Percentiles rank a stretch among this genome's conserved stretches.
Evolutionary conservation across 139 green algal genomes (phyloP).

Genomic region (Diplosphaera chodatii): DNA sequence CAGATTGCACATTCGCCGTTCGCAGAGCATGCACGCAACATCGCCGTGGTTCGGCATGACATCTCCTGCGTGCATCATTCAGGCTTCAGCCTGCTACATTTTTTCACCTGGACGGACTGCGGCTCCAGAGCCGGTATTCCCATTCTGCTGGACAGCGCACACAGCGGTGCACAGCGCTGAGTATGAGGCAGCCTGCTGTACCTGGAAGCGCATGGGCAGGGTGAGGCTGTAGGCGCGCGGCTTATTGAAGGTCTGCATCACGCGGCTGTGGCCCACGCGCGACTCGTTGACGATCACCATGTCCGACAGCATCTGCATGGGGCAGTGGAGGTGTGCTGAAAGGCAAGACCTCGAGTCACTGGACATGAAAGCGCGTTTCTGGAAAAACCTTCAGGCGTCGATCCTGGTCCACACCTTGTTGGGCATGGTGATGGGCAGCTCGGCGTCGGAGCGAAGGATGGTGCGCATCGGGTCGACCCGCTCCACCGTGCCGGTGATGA

Average conservation of each 20-base stretch:
- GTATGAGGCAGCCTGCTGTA: background rate
- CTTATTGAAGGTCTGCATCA: slow-evolving; percentile 21
- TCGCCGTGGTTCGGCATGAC: too few relatives aligned
- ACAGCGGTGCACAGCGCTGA: too few relatives aligned
- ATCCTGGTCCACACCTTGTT: background rate
- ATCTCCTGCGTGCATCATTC: too few relatives aligned
- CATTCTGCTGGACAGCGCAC: too few relatives aligned
- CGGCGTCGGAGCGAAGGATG: slow-evolving; percentile 21
- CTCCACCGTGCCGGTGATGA: slow-evolving; percentile 25
- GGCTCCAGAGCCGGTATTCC: too few relatives aligned
- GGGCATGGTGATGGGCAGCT: slow-evolving; percentile 24
- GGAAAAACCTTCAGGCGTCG: too few relatives aligned
- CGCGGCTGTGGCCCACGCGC: slow-evolving; percentile 15
- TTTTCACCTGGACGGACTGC: too few relatives aligned
- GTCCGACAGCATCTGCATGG: slow-evolving; percentile 27
- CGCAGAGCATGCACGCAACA: too few relatives aligned
- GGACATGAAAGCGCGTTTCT: too few relatives aligned
- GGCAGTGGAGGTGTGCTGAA: too few relatives aligned
- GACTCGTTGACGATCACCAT: slow-evolving; percentile 39
- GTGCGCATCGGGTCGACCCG: slow-evolving; percentile 34
- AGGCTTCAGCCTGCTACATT: too few relatives aligned
- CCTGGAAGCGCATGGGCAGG: slow-evolving; percentile 3
- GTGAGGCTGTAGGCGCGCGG: slow-evolving; percentile 14
- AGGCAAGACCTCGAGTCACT: too few relatives aligned
- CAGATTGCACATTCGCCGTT: slow-evolving; percentile 1